Percentiles rank a stretch among this genome's conserved stretches.
Evolutionary conservation across 331 rosid species (phyloP).

Genomic region (Prunus yedoensis): DNA sequence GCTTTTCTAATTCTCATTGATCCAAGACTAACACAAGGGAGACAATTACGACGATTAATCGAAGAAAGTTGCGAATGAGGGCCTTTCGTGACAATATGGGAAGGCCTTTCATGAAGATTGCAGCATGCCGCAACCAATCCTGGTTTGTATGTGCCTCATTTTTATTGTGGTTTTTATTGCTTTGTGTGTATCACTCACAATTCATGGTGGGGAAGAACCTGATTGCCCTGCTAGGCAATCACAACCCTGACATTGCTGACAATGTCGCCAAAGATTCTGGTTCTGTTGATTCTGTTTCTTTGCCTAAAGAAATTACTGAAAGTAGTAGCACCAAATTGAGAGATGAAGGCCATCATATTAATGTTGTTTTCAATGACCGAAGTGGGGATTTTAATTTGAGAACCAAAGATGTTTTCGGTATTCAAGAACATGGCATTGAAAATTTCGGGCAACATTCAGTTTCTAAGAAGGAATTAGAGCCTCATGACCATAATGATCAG

Average conservation of each 20-base stretch:
- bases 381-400: background rate
- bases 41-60: constrained; percentile 1
- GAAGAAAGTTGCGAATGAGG: constrained; percentile 6
- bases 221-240: constrained; percentile 9
- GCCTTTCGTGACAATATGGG: constrained; percentile 20
- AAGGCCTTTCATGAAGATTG: constrained; percentile 14
- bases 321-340: background rate
- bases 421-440: background rate
- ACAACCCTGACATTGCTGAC: constrained; percentile 12
- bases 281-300: background rate
- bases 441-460: background rate
- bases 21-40: background rate
- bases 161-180: constrained; percentile 31
- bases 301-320: background rate
- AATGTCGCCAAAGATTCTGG: background rate
- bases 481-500: background rate
- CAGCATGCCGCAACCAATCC: constrained; percentile 21
- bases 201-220: background rate
- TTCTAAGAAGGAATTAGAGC: background rate
- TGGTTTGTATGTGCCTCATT: constrained; percentile 30
- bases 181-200: constrained; percentile 28
- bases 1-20: background rate
- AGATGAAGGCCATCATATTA: background rate
- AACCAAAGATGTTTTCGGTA: constrained; percentile 2
- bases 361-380: constrained; percentile 6